Percentiles rank a stretch among this genome's conserved stretches.
Evolutionary conservation across 1,284 basidiomycete genomes (phyloP).

Genomic region (Termitomyces sp.): DNA sequence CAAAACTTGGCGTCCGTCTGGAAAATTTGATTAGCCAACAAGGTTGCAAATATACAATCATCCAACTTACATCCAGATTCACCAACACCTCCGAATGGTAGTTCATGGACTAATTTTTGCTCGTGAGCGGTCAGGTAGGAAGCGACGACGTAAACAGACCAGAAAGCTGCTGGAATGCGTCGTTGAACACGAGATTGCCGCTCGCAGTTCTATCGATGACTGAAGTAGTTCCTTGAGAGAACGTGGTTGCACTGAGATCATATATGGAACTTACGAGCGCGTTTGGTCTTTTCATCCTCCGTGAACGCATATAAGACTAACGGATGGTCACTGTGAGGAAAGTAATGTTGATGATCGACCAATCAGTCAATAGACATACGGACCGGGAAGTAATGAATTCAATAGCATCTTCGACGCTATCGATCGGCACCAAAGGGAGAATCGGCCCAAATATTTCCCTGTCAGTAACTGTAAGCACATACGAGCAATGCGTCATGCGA

Average conservation of each 20-base stretch:
- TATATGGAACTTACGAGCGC: constrained; percentile 39
- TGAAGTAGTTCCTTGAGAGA: constrained; percentile 17
- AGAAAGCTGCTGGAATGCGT: constrained; percentile 44
- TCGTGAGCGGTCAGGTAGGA: neutral
- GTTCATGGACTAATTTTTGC: constrained; percentile 30
- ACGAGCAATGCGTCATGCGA: constrained; percentile 24
- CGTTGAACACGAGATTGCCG: constrained; percentile 51
- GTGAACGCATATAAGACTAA: constrained; percentile 75
- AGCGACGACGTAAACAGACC: constrained; percentile 25
- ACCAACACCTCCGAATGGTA: constrained; percentile 47
- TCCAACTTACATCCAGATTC: constrained; percentile 46
- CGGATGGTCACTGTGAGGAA: constrained; percentile 55
- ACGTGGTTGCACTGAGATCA: neutral
- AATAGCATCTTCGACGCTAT: constrained; percentile 66
- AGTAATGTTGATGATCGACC: too few relatives aligned
- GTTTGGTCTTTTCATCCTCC: constrained; percentile 47
- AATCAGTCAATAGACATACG: constrained; percentile 9
- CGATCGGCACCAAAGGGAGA: constrained; percentile 71
- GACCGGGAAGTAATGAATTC: constrained; percentile 58
- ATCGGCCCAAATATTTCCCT: constrained; percentile 76
- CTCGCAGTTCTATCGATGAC: constrained; percentile 45
- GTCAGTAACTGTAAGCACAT: constrained; percentile 27
- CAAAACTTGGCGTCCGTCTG: constrained; percentile 57
- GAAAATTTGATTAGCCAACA: neutral
- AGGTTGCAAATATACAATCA: too few relatives aligned